Base-by-base conservation (phyloP, 495 filamentous ascomycete species). In the Penicillium egyptiacum region DNA sequence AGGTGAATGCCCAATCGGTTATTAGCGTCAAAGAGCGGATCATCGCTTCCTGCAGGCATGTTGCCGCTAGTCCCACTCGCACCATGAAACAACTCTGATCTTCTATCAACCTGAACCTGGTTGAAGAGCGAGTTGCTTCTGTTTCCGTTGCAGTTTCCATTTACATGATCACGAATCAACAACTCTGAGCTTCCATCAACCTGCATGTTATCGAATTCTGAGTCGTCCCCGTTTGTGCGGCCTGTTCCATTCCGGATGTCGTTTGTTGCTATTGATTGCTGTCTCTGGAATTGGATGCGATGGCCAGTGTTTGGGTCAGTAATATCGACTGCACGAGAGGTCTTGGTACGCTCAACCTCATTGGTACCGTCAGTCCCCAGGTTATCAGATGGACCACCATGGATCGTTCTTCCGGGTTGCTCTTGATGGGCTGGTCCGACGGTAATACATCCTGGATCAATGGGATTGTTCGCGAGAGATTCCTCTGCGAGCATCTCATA, bases 261-360 rank as follows among this genome's bases (percentile, higher is more conserved):
- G 3, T 50, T 25, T 31, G 31, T 17, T 10, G 33, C 16, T 19
- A n/a, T 41, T 17, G 12, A 9, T 14, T 4, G 17, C 30, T 28
- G 8, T 11, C 33, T 25, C 39, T 42, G 37, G 17, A 54, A 11
- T 22, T 44, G 19, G 8, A 54, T 54, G 1, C 41, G 52, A 25
- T 30, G n/a, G 14, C 52, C 41, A 54, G 52, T 54, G 6, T 45
- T 10, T 7, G 52, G 52, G 28, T 54, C 41, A 12, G 46, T 45
- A 10, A 54, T 54, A 2, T 20, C 17, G 7, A 54, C 20, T 11
- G 28, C 19, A 17, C 52, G 41, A 35, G 23, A 30, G 3, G 5
- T 35, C 8, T 20, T 31, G 5, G 14, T 3, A n/a, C 26, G 50
- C 17, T 25, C 26, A 33, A 17, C 6, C 9, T 35, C 19, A 22